Evolutionary conservation across 208 protist genomes (phyloP), one percentile per base, ranked within the genome.

Genomic region (Lotmaria passim): DNA sequence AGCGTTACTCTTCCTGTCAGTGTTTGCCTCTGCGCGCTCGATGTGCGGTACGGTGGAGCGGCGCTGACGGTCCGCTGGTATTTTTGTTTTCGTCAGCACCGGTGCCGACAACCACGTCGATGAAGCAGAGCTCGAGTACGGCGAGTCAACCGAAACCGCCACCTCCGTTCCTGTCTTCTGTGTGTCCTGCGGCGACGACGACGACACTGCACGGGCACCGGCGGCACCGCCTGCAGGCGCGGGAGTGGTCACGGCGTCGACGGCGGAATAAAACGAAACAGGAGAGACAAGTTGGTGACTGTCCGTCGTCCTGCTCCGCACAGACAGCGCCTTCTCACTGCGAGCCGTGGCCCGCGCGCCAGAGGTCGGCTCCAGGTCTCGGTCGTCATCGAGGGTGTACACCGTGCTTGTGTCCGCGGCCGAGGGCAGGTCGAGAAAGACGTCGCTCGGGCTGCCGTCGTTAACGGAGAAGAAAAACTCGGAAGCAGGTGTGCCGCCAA

Each of bases 401-500:
- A 39, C 50, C 58, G 57, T 51, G 0, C 39, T 47, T 24, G 58
- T 41, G 15, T 63, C 48, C 8, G 69, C 36, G 15, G 59, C 31
- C 31, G 59, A 67, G 15, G 57, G 33, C 12, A 53, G 52, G 41
- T 68, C 69, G 2, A 68, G 60, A 31, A 75, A 68, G 5, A 74
- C 38, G 41, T 69, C 43, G 5, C 48, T 4, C 7, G 52, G 19
- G 23, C 43, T 75, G 14, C 31, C 43, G 11, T 39, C 30, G 28
- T 21, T 11, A 23, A 68, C 60, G 17, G 61, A 68, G 52, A 75
- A 72, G 56, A 62, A 66, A 12, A 19, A 26, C 15, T 75, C 69
- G 2, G 69, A 75, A 30, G 52, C 52, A 7, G 47, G 52, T 12
- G 5, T 28, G 43, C 36, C 52, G 14, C 30, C 60, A 34, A 15